Evolutionary conservation across 108 stramenopile genomes (phyloP).

Genomic region (Stephanodiscus triporus): DNA sequence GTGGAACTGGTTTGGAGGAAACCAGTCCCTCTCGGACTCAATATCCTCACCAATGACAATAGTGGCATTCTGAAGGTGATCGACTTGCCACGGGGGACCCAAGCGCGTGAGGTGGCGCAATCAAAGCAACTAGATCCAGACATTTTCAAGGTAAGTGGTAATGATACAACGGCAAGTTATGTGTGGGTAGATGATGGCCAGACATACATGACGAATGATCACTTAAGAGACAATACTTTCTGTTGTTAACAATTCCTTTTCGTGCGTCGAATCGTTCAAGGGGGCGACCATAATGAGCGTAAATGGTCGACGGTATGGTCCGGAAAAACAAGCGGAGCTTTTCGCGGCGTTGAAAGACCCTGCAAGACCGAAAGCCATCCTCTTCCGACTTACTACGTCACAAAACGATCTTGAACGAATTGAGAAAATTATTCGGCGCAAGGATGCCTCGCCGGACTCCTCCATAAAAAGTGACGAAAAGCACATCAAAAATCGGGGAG

Average conservation of each 20-base stretch:
- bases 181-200: neutral
- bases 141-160: conserved; percentile 42
- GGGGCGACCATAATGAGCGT: conserved; percentile 85
- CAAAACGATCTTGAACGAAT: conserved; percentile 68
- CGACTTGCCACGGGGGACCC: conserved; percentile 89
- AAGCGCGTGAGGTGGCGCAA: conserved; percentile 83
- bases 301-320: conserved; percentile 74
- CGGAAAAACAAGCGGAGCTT: conserved; percentile 59
- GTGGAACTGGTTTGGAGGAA: conserved; percentile 89
- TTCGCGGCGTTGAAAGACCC: conserved; percentile 86
- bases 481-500: neutral
- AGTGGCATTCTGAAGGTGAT: conserved; percentile 87
- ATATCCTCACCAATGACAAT: conserved; percentile 83
- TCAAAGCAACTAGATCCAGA: conserved; percentile 79
- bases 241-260: neutral
- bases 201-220: too few species aligned
- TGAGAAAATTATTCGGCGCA: conserved; percentile 55
- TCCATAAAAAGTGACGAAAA: conserved; percentile 5
- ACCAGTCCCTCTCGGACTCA: conserved; percentile 84
- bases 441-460: conserved; percentile 1
- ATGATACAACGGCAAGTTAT: neutral
- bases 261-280: conserved; percentile 23
- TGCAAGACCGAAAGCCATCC: conserved; percentile 83
- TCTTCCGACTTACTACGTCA: conserved; percentile 70
- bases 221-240: neutral